phyloP scores from a whole-genome alignment of 23 red algal species.

The Gracilaria caudata region DNA sequence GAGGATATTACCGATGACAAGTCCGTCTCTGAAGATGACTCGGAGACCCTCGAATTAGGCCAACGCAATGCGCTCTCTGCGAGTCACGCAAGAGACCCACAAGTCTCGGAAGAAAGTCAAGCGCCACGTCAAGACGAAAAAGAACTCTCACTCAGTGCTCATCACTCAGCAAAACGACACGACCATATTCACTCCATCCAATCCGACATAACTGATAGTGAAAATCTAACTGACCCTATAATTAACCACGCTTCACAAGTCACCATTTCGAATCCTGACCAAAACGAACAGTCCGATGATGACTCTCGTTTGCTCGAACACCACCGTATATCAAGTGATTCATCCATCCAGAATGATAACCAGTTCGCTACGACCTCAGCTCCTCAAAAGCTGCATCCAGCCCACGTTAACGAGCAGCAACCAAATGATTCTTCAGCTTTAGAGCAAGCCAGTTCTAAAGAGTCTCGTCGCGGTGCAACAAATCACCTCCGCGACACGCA shows the following conservation, averaged over 20 bases:
- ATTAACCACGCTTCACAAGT: constrained; percentile 5
- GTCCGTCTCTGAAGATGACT: constrained; percentile 13
- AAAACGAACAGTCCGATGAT: neutral
- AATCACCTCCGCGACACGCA: neutral
- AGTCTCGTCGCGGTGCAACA: neutral
- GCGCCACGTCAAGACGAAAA: neutral
- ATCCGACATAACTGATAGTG: neutral
- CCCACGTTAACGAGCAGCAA: neutral
- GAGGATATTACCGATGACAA: constrained; percentile 3
- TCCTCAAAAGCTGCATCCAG: too few species aligned
- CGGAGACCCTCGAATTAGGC: neutral
- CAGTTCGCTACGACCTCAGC: neutral
- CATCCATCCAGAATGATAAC: neutral
- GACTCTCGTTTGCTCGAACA: neutral
- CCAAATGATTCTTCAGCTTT: neutral
- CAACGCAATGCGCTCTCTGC: neutral
- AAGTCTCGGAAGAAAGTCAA: neutral
- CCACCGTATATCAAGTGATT: neutral
- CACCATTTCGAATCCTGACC: neutral
- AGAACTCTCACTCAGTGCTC: neutral
- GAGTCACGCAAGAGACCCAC: neutral
- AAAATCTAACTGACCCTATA: constrained; percentile 19
- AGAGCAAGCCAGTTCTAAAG: neutral
- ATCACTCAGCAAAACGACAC: neutral
- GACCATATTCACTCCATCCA: neutral